Conservation (phyloP, 352 stramenopile genomes). For the Globisporangium cylindrosporum region DNA sequence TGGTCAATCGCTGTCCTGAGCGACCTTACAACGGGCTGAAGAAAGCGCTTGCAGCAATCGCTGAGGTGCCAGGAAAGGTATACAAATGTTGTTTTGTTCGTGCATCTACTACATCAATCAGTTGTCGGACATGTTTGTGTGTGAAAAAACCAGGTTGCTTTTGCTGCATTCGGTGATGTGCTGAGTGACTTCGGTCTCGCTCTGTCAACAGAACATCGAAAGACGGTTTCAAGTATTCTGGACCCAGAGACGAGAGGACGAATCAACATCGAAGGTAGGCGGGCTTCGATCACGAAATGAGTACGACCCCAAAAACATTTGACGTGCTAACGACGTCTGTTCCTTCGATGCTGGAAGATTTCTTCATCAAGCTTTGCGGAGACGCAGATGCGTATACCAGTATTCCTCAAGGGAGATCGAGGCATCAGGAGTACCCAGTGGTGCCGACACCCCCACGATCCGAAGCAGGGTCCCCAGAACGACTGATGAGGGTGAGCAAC, state of each 20-base stretch:
- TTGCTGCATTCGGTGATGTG: slow-evolving; percentile 70
- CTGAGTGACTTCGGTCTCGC: slow-evolving; percentile 62
- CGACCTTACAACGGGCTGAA: slow-evolving; percentile 79
- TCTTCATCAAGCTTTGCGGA: slow-evolving; percentile 73
- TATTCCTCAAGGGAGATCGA: slow-evolving; percentile 19
- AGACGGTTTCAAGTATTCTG: slow-evolving; percentile 42
- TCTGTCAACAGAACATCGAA: slow-evolving; percentile 37
- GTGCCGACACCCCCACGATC: slow-evolving; percentile 5
- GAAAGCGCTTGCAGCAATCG: slow-evolving; percentile 66
- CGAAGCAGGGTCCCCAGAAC: slow-evolving; percentile 9
- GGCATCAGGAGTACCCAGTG: slow-evolving; percentile 1
- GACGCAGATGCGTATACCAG: slow-evolving; percentile 54
- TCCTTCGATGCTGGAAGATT: slow-evolving; percentile 34
- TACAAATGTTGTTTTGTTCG: not conserved
- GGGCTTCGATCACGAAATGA: not conserved
- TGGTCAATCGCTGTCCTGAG: slow-evolving; percentile 48
- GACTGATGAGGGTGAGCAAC: not conserved
- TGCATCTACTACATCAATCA: not conserved
- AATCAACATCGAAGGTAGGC: slow-evolving; percentile 70
- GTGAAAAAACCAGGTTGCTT: slow-evolving; percentile 37
- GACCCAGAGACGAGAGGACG: slow-evolving; percentile 51
- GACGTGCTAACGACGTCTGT: not conserved
- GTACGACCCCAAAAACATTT: not conserved
- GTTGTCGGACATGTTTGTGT: too few species aligned
- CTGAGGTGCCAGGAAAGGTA: slow-evolving; percentile 73